phyloP scores from a whole-genome alignment of 768 basidiomycete species.

The Auriscalpium microsporum region DNA sequence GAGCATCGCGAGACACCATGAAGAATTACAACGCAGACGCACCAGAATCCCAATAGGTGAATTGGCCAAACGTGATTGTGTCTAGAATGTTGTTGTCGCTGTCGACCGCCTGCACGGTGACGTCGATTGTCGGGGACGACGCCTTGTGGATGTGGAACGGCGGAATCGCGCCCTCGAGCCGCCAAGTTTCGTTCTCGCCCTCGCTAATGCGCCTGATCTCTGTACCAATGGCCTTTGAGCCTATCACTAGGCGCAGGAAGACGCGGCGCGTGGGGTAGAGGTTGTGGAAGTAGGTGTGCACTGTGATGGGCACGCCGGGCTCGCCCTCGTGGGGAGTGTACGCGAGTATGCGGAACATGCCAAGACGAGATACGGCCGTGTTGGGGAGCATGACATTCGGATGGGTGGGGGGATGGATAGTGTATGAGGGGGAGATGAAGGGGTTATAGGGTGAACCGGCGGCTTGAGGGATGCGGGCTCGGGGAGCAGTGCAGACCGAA shows the following conservation, averaged over 20 bases:
- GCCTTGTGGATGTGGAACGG: conserved; percentile 34
- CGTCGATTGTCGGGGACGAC: conserved; percentile 35
- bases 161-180: conserved; percentile 57
- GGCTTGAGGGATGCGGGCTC: too few species aligned
- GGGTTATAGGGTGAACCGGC: too few species aligned
- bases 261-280: conserved; percentile 39
- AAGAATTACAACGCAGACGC: conserved; percentile 1
- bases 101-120: conserved; percentile 58
- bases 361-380: conserved; percentile 38
- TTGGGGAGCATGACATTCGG: neutral
- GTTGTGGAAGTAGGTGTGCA: conserved; percentile 52
- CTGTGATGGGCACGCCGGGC: conserved; percentile 52
- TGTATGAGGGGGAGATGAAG: too few species aligned
- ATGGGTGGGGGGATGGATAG: neutral
- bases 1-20: neutral
- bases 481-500: too few species aligned
- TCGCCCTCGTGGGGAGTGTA: conserved; percentile 61
- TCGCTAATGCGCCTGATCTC: conserved; percentile 48
- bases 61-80: conserved; percentile 62
- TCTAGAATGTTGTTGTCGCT: conserved; percentile 48
- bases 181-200: conserved; percentile 46
- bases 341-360: conserved; percentile 55
- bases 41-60: conserved; percentile 53
- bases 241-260: conserved; percentile 69
- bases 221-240: conserved; percentile 57